Evolutionary conservation across 163 green algal genomes (phyloP).

Genomic region (Scenedesmus sp.): DNA sequence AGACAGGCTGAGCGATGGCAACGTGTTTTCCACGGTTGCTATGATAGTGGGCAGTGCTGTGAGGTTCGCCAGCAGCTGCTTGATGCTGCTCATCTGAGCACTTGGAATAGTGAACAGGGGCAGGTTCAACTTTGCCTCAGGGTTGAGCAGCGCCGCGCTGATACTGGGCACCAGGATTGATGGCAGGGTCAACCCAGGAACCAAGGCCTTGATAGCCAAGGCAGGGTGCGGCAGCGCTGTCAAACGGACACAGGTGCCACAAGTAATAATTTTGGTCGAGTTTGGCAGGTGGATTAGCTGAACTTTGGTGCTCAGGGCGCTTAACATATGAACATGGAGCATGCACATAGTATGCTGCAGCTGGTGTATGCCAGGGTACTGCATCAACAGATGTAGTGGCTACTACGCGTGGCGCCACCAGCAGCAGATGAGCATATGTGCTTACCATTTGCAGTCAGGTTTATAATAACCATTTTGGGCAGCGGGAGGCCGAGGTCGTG

Average conservation of each 20-base stretch:
- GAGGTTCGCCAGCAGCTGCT: neutral
- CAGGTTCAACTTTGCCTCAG: neutral
- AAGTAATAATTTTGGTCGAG: neutral
- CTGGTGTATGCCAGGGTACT: no score
- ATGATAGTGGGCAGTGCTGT: constrained; percentile 19
- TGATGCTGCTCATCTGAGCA: neutral
- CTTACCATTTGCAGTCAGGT: constrained; percentile 1
- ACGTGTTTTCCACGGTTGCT: neutral
- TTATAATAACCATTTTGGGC: neutral
- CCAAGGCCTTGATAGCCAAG: neutral
- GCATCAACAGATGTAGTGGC: no score
- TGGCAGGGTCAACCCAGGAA: constrained; percentile 1
- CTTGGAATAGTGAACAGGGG: neutral
- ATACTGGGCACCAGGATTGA: neutral
- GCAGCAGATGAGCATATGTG: neutral
- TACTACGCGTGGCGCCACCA: no score
- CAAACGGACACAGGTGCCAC: neutral
- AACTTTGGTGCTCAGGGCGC: no score
- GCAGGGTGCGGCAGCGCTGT: neutral
- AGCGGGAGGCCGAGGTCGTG: neutral
- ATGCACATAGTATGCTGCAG: no score
- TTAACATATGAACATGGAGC: no score
- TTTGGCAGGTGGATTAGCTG: no score
- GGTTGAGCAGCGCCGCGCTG: neutral
- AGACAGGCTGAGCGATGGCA: neutral